phyloP scores from a whole-genome alignment of 306 rosid species.

The Fragaria iinumae region DNA sequence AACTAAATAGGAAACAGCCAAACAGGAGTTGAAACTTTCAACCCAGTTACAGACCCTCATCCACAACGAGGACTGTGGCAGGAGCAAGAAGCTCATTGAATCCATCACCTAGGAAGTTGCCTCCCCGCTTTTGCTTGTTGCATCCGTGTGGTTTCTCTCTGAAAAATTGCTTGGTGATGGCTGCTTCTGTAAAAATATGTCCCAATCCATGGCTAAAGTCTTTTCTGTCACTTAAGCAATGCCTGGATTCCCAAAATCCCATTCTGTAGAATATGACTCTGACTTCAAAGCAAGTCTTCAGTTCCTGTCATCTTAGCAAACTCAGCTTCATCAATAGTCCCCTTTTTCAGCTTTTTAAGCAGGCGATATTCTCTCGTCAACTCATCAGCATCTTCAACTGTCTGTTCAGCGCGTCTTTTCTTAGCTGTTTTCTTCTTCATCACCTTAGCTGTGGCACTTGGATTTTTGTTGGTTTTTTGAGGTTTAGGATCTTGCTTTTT shows the following conservation, averaged over 20 bases:
- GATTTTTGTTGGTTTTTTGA: slow-evolving; percentile 42
- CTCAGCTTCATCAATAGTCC: slow-evolving; percentile 67
- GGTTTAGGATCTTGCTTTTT: slow-evolving; percentile 55
- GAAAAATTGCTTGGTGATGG: slow-evolving; percentile 4
- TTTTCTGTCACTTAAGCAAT: background rate
- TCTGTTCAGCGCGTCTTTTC: slow-evolving; percentile 84
- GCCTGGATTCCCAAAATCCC: slow-evolving; percentile 20
- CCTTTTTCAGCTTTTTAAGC: slow-evolving; percentile 83
- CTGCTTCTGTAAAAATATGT: slow-evolving; percentile 18
- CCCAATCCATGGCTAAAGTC: slow-evolving; percentile 5
- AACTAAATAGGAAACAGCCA: background rate
- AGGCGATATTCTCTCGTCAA: slow-evolving; percentile 69
- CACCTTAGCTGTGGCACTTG: slow-evolving; percentile 28
- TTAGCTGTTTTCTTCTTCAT: slow-evolving; percentile 77
- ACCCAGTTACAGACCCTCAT: background rate
- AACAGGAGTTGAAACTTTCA: background rate
- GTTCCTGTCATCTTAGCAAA: slow-evolving; percentile 81
- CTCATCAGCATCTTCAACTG: slow-evolving; percentile 84
- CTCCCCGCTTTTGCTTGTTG: slow-evolving; percentile 12
- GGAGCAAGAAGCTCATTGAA: background rate
- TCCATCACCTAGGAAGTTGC: background rate
- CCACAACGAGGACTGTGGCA: background rate
- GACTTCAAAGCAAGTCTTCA: slow-evolving; percentile 53
- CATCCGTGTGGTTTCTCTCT: slow-evolving; percentile 3
- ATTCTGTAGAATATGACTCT: background rate